Conservation (phyloP, 192 early-diverging fungal species). For the Thoreauomyces humboldtii region DNA sequence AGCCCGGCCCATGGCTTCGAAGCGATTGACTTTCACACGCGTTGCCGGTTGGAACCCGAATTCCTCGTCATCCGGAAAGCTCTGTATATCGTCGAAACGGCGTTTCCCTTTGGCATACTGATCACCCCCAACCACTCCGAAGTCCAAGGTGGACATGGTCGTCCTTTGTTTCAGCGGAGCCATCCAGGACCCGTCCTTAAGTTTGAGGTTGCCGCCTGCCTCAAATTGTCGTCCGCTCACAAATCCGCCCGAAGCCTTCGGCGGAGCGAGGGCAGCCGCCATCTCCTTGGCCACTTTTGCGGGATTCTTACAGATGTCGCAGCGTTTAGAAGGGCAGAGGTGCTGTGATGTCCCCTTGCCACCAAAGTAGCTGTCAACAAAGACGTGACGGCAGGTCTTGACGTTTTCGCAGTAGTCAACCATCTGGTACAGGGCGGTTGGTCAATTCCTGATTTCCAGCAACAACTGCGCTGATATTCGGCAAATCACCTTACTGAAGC, state of each 20-base stretch:
- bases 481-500: slow-evolving; percentile 26
- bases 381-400: slow-evolving; percentile 40
- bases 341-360: slow-evolving; percentile 2
- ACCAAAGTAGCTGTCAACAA: slow-evolving; percentile 43
- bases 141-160: slow-evolving; percentile 10
- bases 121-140: slow-evolving; percentile 1
- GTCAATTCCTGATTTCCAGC: too few relatives aligned
- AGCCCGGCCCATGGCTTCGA: slow-evolving; percentile 2
- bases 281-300: slow-evolving; percentile 27
- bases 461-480: too few relatives aligned
- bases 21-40: too few relatives aligned
- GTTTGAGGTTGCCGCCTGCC: neutral
- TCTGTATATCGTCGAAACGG: neutral
- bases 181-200: slow-evolving; percentile 20
- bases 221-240: slow-evolving; percentile 16
- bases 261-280: neutral
- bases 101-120: neutral
- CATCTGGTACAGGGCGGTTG: slow-evolving; percentile 35
- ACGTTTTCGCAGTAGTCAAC: slow-evolving; percentile 49
- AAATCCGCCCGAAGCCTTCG: neutral
- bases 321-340: slow-evolving; percentile 33
- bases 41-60: slow-evolving; percentile 11
- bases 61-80: neutral
- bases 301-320: slow-evolving; percentile 46
- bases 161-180: neutral